These are phyloP conservation scores for Rhizoclosmatium globosum DNA, from an alignment of 192 early-diverging fungal genomes.

Conservation along the genomic window DNA sequence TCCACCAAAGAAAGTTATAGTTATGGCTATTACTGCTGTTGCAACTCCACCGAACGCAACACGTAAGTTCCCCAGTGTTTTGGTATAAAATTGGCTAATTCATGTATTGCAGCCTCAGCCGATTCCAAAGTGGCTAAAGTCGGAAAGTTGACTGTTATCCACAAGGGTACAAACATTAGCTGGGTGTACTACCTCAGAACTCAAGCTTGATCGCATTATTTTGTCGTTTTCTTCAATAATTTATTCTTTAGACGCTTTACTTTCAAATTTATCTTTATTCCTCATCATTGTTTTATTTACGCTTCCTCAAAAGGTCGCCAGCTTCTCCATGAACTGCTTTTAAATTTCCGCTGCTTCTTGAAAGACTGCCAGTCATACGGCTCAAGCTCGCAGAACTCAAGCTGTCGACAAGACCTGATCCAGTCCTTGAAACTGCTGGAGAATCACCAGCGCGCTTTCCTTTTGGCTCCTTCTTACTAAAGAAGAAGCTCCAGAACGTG, in stretches of 20 bases:
- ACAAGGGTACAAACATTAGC: constrained; percentile 47
- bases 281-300: not conserved
- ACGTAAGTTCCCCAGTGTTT: not conserved
- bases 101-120: not conserved
- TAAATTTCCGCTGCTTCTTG: too few species aligned
- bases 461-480: too few species aligned
- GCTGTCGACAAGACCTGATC: too few species aligned
- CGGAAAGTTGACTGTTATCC: constrained; percentile 56
- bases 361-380: too few species aligned
- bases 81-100: not conserved
- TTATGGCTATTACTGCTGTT: constrained; percentile 56
- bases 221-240: too few species aligned
- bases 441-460: too few species aligned
- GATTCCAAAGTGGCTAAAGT: constrained; percentile 45
- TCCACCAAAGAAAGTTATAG: constrained; percentile 60
- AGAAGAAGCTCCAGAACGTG: constrained; percentile 39
- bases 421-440: too few species aligned
- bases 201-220: not conserved
- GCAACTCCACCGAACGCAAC: constrained; percentile 23
- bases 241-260: too few species aligned
- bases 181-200: constrained; percentile 60
- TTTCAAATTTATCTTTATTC: not conserved
- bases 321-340: not conserved
- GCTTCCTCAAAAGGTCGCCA: not conserved
- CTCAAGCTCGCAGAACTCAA: too few species aligned